Evolutionary conservation across 208 protist species (phyloP), one percentile per base, ranked within the genome.

Genomic region (Leishmania gerbilli): DNA sequence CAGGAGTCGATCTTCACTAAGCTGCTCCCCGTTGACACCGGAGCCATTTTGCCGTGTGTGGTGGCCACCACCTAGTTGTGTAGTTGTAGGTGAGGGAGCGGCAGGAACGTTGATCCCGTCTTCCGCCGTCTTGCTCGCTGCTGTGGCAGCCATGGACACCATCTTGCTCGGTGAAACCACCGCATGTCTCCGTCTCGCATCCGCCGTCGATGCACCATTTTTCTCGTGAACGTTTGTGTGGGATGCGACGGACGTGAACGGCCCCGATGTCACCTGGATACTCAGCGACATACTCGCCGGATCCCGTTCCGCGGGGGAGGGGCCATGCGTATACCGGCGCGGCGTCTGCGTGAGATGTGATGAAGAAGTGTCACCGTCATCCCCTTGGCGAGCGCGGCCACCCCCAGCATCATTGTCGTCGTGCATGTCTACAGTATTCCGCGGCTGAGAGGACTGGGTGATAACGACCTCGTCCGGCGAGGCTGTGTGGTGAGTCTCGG

Each of bases 271-370:
- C 51, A 6, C 3, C 72, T 62, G 51, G 1, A 21, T 11, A 58
- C 17, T 51, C 31, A 58, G 17, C 51, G 72, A n/a, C 53, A 40
- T n/a, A 34, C 69, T 53, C 40, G 69, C 13, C 21, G 19, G 17
- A 45, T 17, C 47, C 11, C 9, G 1, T 56, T 42, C 72, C 34
- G 5, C 53, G 6, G 19, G 72, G 21, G 34, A 47, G 13, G 19
- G 19, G 15, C 72, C 47, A 27, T 45, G 8, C 5, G 31, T 24
- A 31, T 47, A n/a, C 2, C 21, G 13, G 72, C 31, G 34, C 47
- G 49, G 55, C 21, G 15, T 65, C 37, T 77, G 74, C 34, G 74
- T 77, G 17, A 67, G 49, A 31, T 77, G 51, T 15, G 74, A 77
- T 31, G 74, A 64, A 31, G 40, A 56, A 15, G 15, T 19, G 4